Conservation (phyloP, 2,329 filamentous ascomycete genomes). For the Diaporthe destruens region DNA sequence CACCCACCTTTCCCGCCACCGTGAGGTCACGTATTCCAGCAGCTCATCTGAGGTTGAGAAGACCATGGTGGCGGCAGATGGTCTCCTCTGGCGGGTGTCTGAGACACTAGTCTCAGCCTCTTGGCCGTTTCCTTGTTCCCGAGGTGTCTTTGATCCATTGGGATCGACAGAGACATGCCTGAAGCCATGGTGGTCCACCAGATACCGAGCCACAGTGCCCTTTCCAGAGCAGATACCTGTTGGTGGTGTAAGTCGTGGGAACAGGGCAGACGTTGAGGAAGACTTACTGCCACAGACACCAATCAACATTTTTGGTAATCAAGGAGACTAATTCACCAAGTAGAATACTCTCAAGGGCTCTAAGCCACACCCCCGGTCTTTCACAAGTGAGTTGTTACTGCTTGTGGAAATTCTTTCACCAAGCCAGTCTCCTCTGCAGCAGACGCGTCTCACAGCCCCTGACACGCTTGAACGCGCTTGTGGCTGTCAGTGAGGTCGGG, state of each 20-base stretch:
- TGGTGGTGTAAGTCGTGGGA: constrained; percentile 39
- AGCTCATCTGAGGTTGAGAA: constrained; percentile 77
- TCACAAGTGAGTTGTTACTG: not conserved
- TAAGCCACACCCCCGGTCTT: not conserved
- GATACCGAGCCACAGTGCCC: constrained; percentile 87
- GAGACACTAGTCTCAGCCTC: constrained; percentile 26
- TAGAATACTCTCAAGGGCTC: not conserved
- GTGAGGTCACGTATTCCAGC: constrained; percentile 85
- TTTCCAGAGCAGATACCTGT: constrained; percentile 94
- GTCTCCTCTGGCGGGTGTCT: constrained; percentile 34
- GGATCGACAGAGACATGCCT: constrained; percentile 56
- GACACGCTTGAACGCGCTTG: constrained; percentile 13
- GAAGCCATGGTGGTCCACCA: constrained; percentile 88
- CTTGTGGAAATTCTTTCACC: constrained; percentile 18
- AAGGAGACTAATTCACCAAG: no score
- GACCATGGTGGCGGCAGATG: constrained; percentile 46
- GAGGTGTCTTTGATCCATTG: not conserved
- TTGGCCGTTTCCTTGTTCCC: not conserved
- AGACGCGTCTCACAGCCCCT: constrained; percentile 28
- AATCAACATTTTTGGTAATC: constrained; percentile 72
- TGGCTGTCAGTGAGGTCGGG: constrained; percentile 5
- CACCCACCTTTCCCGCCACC: constrained; percentile 88
- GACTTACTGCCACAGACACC: constrained; percentile 78
- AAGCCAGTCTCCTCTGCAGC: not conserved
- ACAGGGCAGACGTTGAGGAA: constrained; percentile 39